These are phyloP conservation scores for Liquidambar formosana DNA, from an alignment of 164 flowering plant genomes.

Conservation along the genomic window DNA sequence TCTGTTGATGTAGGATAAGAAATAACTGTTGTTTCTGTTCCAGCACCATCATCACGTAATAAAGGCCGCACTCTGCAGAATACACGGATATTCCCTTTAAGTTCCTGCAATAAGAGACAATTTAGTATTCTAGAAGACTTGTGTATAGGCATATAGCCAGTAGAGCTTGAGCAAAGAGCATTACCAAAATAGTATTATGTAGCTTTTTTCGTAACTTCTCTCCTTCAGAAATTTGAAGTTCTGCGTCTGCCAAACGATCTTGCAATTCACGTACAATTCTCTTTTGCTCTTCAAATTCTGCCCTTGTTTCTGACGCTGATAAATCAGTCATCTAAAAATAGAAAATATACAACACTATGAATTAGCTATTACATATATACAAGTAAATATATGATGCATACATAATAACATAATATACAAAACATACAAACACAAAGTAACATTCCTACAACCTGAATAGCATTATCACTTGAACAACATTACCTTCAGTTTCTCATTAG, in stretches of 20 bases:
- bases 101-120: conserved; percentile 54
- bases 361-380: no score
- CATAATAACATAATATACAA: no score
- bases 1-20: conserved; percentile 78
- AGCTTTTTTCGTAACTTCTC: conserved; percentile 82
- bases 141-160: background rate
- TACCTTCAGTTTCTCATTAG: conserved; percentile 73
- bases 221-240: conserved; percentile 72
- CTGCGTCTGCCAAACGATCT: conserved; percentile 67
- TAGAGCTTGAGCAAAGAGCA: background rate
- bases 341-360: no score
- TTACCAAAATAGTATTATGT: conserved; percentile 90
- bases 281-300: conserved; percentile 62
- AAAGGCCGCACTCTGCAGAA: conserved; percentile 92
- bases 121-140: background rate
- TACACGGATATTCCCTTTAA: conserved; percentile 95
- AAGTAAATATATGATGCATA: no score
- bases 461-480: no score
- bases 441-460: background rate
- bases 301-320: conserved; percentile 51
- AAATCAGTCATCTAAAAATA: conserved; percentile 57
- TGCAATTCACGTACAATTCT: conserved; percentile 49
- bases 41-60: background rate
- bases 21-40: conserved; percentile 10
- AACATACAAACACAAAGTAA: no score